These are phyloP conservation scores for Sphaerosporella brunnea DNA, from an alignment of 495 filamentous ascomycete species.

Conservation along the genomic window DNA sequence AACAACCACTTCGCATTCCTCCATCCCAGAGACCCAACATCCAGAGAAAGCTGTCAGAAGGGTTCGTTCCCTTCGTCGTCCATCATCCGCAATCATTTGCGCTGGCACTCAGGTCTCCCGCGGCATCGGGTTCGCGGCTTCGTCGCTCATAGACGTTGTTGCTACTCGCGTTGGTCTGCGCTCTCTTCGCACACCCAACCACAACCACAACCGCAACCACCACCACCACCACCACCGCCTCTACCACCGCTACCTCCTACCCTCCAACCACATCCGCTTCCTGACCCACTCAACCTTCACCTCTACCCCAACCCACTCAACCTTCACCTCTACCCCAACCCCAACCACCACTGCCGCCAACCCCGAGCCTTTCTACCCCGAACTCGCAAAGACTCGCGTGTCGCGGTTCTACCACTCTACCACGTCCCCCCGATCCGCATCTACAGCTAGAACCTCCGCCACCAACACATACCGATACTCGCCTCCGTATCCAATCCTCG, in stretches of 20 bases:
- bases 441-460: neutral
- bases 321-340: neutral
- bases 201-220: neutral
- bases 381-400: too few species aligned
- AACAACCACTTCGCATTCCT: too few species aligned
- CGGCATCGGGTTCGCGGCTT: conserved; percentile 1
- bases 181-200: neutral
- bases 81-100: neutral
- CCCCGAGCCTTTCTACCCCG: neutral
- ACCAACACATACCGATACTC: neutral
- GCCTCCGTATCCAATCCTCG: neutral
- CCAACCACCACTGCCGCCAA: neutral
- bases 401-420: too few species aligned
- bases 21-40: too few species aligned
- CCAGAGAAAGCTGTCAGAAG: too few species aligned
- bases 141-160: neutral
- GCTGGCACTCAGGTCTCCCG: neutral
- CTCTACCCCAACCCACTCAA: neutral
- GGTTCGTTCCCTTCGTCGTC: too few species aligned
- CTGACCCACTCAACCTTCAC: too few species aligned
- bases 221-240: neutral
- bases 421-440: too few species aligned
- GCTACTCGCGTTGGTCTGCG: neutral
- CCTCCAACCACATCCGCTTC: too few species aligned
- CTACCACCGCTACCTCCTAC: neutral